These are phyloP conservation scores for Isoetes taiwanensis DNA, from an alignment of 75 land plant species.

Conservation along the genomic window DNA sequence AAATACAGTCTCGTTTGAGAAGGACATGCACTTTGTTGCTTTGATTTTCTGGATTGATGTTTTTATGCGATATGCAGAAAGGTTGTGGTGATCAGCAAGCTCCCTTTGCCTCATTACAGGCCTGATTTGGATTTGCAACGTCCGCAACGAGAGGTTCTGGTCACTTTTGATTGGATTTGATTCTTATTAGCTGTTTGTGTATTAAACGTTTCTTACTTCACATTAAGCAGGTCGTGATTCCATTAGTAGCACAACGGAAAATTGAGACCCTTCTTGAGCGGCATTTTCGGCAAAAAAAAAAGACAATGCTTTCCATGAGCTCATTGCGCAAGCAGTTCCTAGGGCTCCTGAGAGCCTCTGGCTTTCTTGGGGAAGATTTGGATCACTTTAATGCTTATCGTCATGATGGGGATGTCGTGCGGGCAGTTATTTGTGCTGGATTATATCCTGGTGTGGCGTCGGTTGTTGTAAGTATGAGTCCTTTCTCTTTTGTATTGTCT, in stretches of 20 bases:
- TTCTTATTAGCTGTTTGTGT: too few relatives aligned
- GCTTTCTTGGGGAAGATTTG: constrained; percentile 46
- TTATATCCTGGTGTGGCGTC: constrained; percentile 91
- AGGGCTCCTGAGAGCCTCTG: constrained; percentile 66
- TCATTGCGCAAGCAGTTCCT: constrained; percentile 78
- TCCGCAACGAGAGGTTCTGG: constrained; percentile 95
- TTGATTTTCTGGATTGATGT: too few relatives aligned
- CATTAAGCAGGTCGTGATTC: too few relatives aligned
- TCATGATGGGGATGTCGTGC: constrained; percentile 57
- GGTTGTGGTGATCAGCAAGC: constrained; percentile 87
- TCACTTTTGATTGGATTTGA: too few relatives aligned
- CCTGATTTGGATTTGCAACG: constrained; percentile 92
- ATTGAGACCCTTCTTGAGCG: too few relatives aligned
- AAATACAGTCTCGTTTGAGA: too few relatives aligned
- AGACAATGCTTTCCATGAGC: too few relatives aligned
- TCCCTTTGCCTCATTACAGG: constrained; percentile 85
- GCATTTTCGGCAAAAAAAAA: too few relatives aligned
- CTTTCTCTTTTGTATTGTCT: too few relatives aligned
- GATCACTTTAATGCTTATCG: constrained; percentile 36
- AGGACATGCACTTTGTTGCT: too few relatives aligned
- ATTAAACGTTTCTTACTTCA: too few relatives aligned
- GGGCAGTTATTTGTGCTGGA: constrained; percentile 91
- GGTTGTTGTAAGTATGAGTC: constrained; percentile 64
- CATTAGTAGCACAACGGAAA: too few relatives aligned
- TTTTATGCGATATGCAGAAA: constrained; percentile 77